These are phyloP conservation scores for Tetrahymena elliotti DNA, from an alignment of 73 alveolate species.

Conservation along the genomic window DNA sequence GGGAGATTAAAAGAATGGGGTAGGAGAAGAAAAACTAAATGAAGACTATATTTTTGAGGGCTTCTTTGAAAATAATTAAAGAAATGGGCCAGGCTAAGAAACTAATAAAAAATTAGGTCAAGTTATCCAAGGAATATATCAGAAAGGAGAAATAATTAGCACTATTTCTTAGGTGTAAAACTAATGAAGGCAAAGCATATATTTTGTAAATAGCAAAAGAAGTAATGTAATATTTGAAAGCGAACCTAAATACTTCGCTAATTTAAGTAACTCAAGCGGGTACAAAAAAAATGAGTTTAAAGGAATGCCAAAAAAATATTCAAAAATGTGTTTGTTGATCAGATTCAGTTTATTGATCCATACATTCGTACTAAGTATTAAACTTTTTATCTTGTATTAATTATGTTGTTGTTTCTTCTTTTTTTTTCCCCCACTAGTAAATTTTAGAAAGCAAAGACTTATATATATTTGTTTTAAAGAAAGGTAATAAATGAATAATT, in stretches of 20 bases:
- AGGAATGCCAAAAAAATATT: too few relatives aligned
- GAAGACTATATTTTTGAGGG: not conserved
- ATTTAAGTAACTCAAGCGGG: too few relatives aligned
- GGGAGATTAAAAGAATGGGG: slow-evolving; percentile 25
- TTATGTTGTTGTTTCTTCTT: too few relatives aligned
- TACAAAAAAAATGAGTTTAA: too few relatives aligned
- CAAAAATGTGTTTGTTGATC: not conserved
- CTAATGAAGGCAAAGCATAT: not conserved
- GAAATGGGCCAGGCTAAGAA: not conserved
- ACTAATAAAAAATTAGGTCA: not conserved
- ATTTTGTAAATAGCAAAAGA: too few relatives aligned
- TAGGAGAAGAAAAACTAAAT: slow-evolving; percentile 1
- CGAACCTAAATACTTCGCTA: too few relatives aligned
- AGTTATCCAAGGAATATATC: not conserved
- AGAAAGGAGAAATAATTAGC: not conserved
- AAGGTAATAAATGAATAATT: not conserved
- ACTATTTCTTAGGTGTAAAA: not conserved
- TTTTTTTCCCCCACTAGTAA: not conserved
- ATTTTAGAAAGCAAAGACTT: not conserved
- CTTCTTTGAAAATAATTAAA: not conserved
- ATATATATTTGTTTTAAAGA: too few relatives aligned
- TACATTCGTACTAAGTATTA: not conserved
- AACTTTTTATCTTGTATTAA: not conserved
- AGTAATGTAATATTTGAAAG: too few relatives aligned
- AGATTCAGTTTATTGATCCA: not conserved